phyloP scores from a whole-genome alignment of 768 basidiomycete genomes.

The Asterophora parasitica region DNA sequence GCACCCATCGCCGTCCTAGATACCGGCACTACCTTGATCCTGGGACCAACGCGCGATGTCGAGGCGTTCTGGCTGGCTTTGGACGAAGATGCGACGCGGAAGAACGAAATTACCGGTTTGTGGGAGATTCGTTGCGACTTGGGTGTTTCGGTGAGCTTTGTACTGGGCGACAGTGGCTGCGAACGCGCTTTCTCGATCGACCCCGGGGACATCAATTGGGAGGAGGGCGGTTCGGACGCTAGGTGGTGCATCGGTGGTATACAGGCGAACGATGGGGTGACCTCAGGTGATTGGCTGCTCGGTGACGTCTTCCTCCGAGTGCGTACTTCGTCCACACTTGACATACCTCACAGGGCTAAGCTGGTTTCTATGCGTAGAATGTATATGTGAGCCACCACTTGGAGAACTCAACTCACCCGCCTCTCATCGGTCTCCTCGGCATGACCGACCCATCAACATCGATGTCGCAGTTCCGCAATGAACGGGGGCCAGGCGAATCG shows the following conservation, averaged over 20 bases:
- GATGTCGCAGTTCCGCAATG: constrained; percentile 32
- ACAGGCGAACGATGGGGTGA: constrained; percentile 47
- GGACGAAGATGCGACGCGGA: constrained; percentile 31
- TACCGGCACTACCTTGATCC: constrained; percentile 55
- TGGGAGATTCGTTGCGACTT: constrained; percentile 52
- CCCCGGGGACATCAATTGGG: constrained; percentile 51
- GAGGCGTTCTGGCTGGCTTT: constrained; percentile 45
- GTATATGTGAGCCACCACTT: constrained; percentile 48
- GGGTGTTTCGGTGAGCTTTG: constrained; percentile 40
- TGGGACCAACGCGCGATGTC: constrained; percentile 50
- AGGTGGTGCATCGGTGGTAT: constrained; percentile 57
- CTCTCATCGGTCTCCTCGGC: constrained; percentile 37
- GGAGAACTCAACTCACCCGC: constrained; percentile 32
- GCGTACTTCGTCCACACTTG: constrained; percentile 14
- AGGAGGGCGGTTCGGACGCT: constrained; percentile 30
- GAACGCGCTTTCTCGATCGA: constrained; percentile 34
- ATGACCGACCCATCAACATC: constrained; percentile 36
- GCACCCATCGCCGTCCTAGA: constrained; percentile 55
- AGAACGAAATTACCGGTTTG: constrained; percentile 27
- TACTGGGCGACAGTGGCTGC: constrained; percentile 33
- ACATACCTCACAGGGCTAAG: not conserved
- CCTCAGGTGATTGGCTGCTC: constrained; percentile 56
- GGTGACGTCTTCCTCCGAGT: constrained; percentile 57
- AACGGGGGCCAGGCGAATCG: constrained; percentile 37
- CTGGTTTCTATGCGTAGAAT: constrained; percentile 33